Percentiles rank a stretch among this genome's conserved stretches.
phyloP scores from a whole-genome alignment of 2,329 filamentous ascomycete genomes.

The Epicoccum sorghinum region DNA sequence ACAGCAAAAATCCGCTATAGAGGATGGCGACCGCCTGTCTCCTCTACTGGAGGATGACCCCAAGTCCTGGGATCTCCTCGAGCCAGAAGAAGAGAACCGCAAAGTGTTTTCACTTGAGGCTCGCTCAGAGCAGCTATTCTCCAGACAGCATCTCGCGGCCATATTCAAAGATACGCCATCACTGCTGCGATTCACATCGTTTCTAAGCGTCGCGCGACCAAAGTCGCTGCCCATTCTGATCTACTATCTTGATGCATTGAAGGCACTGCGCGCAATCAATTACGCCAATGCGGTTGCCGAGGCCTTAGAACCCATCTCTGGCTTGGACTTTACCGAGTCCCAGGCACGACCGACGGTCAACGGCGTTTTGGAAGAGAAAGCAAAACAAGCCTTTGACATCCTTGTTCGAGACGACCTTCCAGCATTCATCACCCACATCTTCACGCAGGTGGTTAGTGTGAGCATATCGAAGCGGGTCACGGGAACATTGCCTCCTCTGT shows the following conservation, averaged over 20 bases:
- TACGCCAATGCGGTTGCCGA: conserved; percentile 73
- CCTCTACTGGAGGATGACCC: conserved; percentile 61
- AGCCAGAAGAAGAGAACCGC: conserved; percentile 35
- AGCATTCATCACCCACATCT: conserved; percentile 72
- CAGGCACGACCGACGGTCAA: conserved; percentile 62
- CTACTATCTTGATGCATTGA: conserved; percentile 74
- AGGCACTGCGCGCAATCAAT: conserved; percentile 71
- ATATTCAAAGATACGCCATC: conserved; percentile 70
- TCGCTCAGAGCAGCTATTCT: conserved; percentile 70
- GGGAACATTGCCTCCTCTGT: conserved; percentile 67
- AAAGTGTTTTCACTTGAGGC: conserved; percentile 64
- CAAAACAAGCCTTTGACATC: conserved; percentile 67
- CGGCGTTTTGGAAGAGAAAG: conserved; percentile 65
- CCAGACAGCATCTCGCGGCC: conserved; percentile 65
- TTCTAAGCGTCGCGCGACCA: conserved; percentile 65
- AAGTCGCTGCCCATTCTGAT: conserved; percentile 69
- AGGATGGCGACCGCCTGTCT: conserved; percentile 53
- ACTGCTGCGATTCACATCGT: conserved; percentile 70
- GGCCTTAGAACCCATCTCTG: conserved; percentile 63
- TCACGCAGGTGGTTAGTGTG: conserved; percentile 71
- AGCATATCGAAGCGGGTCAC: conserved; percentile 72
- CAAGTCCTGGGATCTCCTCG: conserved; percentile 60
- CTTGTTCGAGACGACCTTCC: conserved; percentile 72
- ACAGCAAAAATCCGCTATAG: conserved; percentile 50
- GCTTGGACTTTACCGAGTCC: conserved; percentile 61